These are phyloP conservation scores for Flaveria brownii DNA, from an alignment of 129 eudicot genomes.

Conservation along the genomic window DNA sequence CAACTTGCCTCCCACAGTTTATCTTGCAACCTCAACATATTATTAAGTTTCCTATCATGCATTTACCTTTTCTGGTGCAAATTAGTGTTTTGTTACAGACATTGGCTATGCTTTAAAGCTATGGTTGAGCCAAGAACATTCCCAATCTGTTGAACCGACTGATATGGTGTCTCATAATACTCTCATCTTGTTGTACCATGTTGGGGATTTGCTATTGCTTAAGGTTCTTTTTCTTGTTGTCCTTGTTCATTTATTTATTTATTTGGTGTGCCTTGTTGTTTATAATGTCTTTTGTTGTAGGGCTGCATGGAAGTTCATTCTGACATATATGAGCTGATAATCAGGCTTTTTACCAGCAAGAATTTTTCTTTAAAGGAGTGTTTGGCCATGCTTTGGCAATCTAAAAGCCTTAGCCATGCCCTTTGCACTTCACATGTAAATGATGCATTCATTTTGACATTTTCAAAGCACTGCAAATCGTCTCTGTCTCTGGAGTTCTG, in stretches of 20 bases:
- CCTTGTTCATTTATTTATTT: background rate
- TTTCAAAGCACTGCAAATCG: conserved; percentile 52
- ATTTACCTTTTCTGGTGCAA: conserved; percentile 27
- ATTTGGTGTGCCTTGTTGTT: conserved; percentile 19
- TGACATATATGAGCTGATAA: conserved; percentile 54
- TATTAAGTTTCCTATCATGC: conserved; percentile 2
- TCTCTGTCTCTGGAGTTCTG: conserved; percentile 58
- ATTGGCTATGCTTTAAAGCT: conserved; percentile 55
- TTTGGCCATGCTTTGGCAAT: conserved; percentile 66
- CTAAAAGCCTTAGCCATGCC: conserved; percentile 77
- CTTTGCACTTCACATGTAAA: conserved; percentile 77
- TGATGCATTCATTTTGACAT: conserved; percentile 49
- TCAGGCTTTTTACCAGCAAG: conserved; percentile 53
- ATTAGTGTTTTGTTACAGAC: conserved; percentile 58
- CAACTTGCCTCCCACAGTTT: background rate
- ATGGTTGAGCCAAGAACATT: conserved; percentile 46
- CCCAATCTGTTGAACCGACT: conserved; percentile 37
- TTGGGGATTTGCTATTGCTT: conserved; percentile 70
- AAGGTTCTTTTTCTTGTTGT: conserved; percentile 53
- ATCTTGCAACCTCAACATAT: background rate
- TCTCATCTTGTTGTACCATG: conserved; percentile 55
- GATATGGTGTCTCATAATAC: conserved; percentile 40
- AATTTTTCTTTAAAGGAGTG: conserved; percentile 49
- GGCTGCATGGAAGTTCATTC: conserved; percentile 65
- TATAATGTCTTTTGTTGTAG: conserved; percentile 45